These are phyloP conservation scores for Medicago arabica DNA, from an alignment of 306 rosid species.

Conservation along the genomic window DNA sequence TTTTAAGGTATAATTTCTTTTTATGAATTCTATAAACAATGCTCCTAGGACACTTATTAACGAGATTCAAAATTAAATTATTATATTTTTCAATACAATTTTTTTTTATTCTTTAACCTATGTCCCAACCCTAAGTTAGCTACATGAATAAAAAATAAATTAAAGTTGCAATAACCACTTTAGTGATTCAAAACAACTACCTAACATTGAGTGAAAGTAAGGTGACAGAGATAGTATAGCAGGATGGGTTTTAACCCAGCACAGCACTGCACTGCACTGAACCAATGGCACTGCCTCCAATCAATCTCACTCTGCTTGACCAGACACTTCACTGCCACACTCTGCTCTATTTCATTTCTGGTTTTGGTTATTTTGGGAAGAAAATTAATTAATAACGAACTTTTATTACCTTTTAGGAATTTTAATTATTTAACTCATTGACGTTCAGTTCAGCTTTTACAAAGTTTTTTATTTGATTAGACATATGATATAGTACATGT, in stretches of 20 bases:
- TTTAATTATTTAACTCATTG: neutral
- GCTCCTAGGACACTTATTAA: too few species aligned
- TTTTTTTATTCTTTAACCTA: too few species aligned
- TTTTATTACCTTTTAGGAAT: slow-evolving; percentile 12
- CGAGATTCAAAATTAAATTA: too few species aligned
- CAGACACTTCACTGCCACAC: slow-evolving; percentile 34
- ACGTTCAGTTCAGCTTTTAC: slow-evolving; percentile 20
- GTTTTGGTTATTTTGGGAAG: neutral
- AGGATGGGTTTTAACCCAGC: slow-evolving; percentile 15
- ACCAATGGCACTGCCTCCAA: neutral
- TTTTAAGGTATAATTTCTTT: too few species aligned
- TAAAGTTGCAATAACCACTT: too few species aligned
- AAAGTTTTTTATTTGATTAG: slow-evolving; percentile 47
- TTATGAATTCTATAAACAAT: too few species aligned
- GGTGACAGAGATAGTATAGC: neutral
- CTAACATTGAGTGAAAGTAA: slow-evolving; percentile 3
- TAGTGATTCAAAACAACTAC: neutral
- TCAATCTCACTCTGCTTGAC: slow-evolving; percentile 31
- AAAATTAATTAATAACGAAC: neutral
- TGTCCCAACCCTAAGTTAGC: too few species aligned
- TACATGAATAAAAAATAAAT: too few species aligned
- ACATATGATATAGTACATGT: slow-evolving; percentile 36
- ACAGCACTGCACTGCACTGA: neutral
- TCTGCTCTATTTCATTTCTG: slow-evolving; percentile 22
- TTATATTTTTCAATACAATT: too few species aligned